These are phyloP conservation scores for Orobanche coerulescens DNA, from an alignment of 257 asterid genomes.

Conservation along the genomic window DNA sequence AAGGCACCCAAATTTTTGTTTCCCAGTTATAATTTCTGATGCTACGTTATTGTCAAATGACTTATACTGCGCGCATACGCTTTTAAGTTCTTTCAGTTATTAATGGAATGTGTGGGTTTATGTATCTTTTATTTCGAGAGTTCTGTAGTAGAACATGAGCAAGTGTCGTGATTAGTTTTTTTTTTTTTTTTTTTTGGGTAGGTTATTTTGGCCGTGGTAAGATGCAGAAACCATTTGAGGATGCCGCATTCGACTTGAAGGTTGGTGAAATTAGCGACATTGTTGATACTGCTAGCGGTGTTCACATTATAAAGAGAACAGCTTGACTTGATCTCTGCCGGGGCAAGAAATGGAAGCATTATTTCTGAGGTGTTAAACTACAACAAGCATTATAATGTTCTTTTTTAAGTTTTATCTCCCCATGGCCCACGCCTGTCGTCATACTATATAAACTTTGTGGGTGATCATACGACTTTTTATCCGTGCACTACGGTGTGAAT, in stretches of 20 bases:
- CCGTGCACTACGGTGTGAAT: too few relatives aligned
- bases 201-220: conserved; percentile 73
- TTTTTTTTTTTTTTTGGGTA: conserved; percentile 14
- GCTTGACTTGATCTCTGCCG: conserved; percentile 35
- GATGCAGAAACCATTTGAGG: conserved; percentile 96
- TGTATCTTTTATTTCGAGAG: not conserved
- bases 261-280: conserved; percentile 80
- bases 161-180: not conserved
- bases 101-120: not conserved
- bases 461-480: conserved; percentile 12
- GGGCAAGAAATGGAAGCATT: conserved; percentile 4
- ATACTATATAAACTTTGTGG: conserved; percentile 11
- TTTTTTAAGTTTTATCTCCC: not conserved
- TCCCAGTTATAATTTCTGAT: not conserved
- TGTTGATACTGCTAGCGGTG: conserved; percentile 83
- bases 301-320: conserved; percentile 77
- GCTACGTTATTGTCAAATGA: not conserved
- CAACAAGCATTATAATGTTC: conserved; percentile 8
- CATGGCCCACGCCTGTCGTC: not conserved
- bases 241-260: conserved; percentile 51
- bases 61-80: not conserved
- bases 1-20: not conserved
- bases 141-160: not conserved
- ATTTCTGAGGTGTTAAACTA: conserved; percentile 6
- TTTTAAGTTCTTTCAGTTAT: not conserved